Evolutionary conservation across 371 early-diverging fungal genomes (phyloP).

Genomic region (Syncephalis plumigaleata): DNA sequence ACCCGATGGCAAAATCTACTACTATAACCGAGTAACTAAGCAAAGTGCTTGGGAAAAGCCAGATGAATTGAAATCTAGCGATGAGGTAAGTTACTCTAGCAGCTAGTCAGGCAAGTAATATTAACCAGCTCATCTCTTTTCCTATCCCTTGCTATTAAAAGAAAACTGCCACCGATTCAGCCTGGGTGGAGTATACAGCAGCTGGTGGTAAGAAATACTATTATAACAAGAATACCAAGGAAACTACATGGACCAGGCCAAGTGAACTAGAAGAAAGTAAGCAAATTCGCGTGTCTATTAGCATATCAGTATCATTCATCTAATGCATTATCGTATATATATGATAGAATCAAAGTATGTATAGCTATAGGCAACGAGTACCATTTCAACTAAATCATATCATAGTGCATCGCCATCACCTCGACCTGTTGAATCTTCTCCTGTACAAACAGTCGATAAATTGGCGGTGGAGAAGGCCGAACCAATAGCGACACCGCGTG

Average conservation of each 20-base stretch:
- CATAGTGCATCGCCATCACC: too few species aligned
- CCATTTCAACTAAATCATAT: too few species aligned
- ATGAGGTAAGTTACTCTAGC: slow-evolving; percentile 38
- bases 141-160: not conserved
- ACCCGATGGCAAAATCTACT: slow-evolving; percentile 70
- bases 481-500: too few species aligned
- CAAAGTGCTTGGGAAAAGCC: slow-evolving; percentile 90
- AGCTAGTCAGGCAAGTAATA: not conserved
- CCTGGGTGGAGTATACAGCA: slow-evolving; percentile 80
- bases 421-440: too few species aligned
- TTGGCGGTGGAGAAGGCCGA: too few species aligned
- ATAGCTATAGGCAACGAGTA: too few species aligned
- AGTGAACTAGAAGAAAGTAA: slow-evolving; percentile 37
- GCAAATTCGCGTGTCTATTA: too few species aligned
- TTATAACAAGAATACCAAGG: slow-evolving; percentile 62
- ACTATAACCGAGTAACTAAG: slow-evolving; percentile 62
- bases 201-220: slow-evolving; percentile 80
- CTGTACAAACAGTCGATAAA: too few species aligned
- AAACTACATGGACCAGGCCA: slow-evolving; percentile 77
- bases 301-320: not conserved
- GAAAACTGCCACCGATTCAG: slow-evolving; percentile 5
- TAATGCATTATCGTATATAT: not conserved
- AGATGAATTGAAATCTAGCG: slow-evolving; percentile 67
- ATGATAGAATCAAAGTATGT: too few species aligned
- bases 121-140: not conserved